A percentile compares a stretch with the other conserved stretches of the same genome.
These are phyloP conservation scores for Russula brevipes DNA, from an alignment of 768 basidiomycete genomes.

Conservation along the genomic window DNA sequence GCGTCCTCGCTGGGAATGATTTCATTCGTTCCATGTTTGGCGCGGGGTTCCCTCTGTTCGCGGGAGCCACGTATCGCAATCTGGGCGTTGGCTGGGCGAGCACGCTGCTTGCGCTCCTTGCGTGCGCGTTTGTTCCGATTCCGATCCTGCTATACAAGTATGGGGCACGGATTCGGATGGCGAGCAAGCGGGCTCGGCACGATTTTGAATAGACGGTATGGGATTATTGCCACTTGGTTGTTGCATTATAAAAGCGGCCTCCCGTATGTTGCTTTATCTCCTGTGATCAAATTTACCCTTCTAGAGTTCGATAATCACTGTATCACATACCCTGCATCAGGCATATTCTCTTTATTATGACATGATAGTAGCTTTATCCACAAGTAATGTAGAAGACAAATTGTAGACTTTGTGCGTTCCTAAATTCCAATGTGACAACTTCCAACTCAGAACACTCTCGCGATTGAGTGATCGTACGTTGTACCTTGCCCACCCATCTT, in stretches of 20 bases:
- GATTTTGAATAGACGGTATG: constrained; percentile 10
- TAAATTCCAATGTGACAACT: constrained; percentile 63
- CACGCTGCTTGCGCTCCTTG: constrained; percentile 30
- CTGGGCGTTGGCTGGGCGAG: constrained; percentile 30
- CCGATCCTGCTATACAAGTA: constrained; percentile 24
- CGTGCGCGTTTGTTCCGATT: constrained; percentile 28
- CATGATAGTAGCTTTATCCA: neutral
- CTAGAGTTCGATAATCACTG: too few relatives aligned
- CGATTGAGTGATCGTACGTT: constrained; percentile 52
- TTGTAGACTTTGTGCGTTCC: constrained; percentile 49
- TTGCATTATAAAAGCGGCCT: too few relatives aligned
- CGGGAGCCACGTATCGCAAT: constrained; percentile 26
- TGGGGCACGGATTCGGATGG: constrained; percentile 19
- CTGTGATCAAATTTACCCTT: too few relatives aligned
- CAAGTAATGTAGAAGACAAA: neutral
- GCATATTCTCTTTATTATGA: too few relatives aligned
- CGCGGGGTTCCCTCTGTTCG: constrained; percentile 23
- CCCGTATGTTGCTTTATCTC: too few relatives aligned
- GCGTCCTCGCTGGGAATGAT: constrained; percentile 35
- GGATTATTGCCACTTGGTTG: too few relatives aligned
- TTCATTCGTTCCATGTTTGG: constrained; percentile 32
- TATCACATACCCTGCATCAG: too few relatives aligned
- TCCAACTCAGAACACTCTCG: constrained; percentile 78
- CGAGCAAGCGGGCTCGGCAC: constrained; percentile 24
- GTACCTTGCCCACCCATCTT: constrained; percentile 46